These are phyloP conservation scores for Austroboletus niveus DNA, from an alignment of 1,284 basidiomycete genomes.

Conservation along the genomic window DNA sequence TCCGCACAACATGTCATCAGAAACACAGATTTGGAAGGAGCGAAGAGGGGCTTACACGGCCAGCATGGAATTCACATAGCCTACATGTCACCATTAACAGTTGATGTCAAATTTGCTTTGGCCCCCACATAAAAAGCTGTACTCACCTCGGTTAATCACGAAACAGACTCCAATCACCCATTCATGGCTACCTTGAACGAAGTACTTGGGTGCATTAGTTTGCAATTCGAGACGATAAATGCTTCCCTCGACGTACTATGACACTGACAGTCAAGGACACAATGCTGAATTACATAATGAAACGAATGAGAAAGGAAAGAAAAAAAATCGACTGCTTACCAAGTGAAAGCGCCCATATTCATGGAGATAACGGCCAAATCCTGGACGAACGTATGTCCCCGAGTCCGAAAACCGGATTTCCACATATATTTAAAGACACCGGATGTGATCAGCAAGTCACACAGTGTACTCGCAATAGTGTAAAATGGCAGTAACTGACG, in stretches of 20 bases:
- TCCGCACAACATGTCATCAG: neutral
- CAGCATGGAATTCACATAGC: conserved; percentile 12
- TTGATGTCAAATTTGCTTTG: neutral
- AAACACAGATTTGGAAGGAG: neutral
- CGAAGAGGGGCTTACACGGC: conserved; percentile 7
- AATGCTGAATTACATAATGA: neutral
- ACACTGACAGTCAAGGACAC: neutral
- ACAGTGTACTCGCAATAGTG: neutral
- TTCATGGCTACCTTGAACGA: conserved; percentile 1
- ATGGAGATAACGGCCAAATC: conserved; percentile 15
- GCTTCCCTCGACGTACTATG: conserved; percentile 6
- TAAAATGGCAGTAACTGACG: conserved; percentile 3
- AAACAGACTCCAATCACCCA: neutral
- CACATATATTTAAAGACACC: conserved; percentile 16
- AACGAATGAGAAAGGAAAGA: neutral
- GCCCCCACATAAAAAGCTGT: neutral
- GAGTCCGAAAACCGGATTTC: conserved; percentile 11
- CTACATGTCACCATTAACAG: neutral
- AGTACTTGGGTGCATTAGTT: conserved; percentile 1
- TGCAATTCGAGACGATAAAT: neutral
- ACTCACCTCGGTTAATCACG: conserved; percentile 5
- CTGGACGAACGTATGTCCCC: conserved; percentile 2
- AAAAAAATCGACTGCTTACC: neutral
- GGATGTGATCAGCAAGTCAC: conserved; percentile 8
- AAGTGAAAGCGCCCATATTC: conserved; percentile 13